Percentiles rank a stretch among this genome's conserved stretches.
phyloP scores from a whole-genome alignment of 140 eudicot genomes.

The Anethum foeniculum region DNA sequence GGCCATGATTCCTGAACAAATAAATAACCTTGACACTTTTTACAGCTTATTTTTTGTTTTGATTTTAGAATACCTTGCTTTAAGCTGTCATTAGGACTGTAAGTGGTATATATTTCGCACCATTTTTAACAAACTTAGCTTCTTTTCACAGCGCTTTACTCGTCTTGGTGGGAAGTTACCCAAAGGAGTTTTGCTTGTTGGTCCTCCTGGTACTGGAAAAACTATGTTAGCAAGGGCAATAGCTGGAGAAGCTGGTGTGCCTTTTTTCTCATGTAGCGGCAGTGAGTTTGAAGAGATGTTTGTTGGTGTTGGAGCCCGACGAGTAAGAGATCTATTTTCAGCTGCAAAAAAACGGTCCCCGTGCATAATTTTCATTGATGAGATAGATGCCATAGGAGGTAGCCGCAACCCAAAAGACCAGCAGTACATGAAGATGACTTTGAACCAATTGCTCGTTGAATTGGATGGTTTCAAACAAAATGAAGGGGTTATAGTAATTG shows the following conservation, averaged over 20 bases:
- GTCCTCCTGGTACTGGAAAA: conserved; percentile 97
- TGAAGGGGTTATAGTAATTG: conserved; percentile 92
- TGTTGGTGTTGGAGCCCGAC: conserved; percentile 96
- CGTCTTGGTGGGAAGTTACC: conserved; percentile 97
- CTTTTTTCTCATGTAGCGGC: conserved; percentile 93
- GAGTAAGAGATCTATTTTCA: conserved; percentile 89
- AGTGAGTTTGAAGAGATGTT: conserved; percentile 98
- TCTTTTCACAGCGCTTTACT: conserved; percentile 42
- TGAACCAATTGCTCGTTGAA: conserved; percentile 92
- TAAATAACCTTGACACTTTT: not conserved
- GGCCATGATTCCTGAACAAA: not conserved
- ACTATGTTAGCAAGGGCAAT: conserved; percentile 95
- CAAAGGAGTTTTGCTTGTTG: conserved; percentile 87
- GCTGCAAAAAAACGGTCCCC: conserved; percentile 93
- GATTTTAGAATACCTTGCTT: not conserved
- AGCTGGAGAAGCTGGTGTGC: conserved; percentile 97
- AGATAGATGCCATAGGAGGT: conserved; percentile 95
- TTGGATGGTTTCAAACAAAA: conserved; percentile 98
- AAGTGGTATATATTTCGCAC: not conserved
- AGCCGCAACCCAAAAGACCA: conserved; percentile 88
- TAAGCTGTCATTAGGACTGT: not conserved
- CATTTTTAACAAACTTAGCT: not conserved
- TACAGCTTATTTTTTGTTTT: not conserved
- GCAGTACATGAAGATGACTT: conserved; percentile 73
- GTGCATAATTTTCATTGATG: conserved; percentile 92